Base-by-base conservation (phyloP, 441 rosid species). In the Jatropha multifida region DNA sequence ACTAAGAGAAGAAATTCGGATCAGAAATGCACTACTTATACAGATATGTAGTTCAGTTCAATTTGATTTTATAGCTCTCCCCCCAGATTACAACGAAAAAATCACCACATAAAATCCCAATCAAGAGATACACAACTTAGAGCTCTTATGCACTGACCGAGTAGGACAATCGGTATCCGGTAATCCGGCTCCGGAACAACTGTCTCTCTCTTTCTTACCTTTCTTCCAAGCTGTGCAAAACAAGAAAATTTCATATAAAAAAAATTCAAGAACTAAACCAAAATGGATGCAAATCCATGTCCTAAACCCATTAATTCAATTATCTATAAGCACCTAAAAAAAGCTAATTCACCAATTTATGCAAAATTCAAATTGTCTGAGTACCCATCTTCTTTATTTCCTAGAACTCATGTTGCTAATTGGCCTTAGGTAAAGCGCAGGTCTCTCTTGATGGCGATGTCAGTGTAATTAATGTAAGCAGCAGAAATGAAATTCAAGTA, bases 131-230 rank as follows among this genome's bases (percentile, higher is more conserved):
- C 6, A 48, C 6, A 58, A 60, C 60, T 41, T 9, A 41, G 20
- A 61, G 56, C 17, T 27, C 49, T 40, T 56, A 77, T 52, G 55
- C 49, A 78, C 85, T 48, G 46, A 91, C 92, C 94, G 17, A 90
- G 90, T 11, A 88, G 80, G 73, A 91, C 86, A 76, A 85, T 41
- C 0, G 89, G 90, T 67, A 91, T 86, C 61, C 89, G 81, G 81
- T 88, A 90, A 81, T 88, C 96, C 5, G 94, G 96, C 42, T 87
- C 89, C 0, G 91, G 94, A 86, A 89, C 67, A 59, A 91, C 88
- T 23, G 88, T 87, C 74, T 88, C 89, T 80, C 81, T 86, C 83
- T 81, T 83, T 58, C 78, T 81, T 61, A 78, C 85, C 74, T 76
- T 84, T 77, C 81, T 86, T 78, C 91, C 88, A 74, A 89, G 85